Evolutionary conservation across 176 grass and related monocot species (phyloP).

Genomic region (Elaeis guineensis): DNA sequence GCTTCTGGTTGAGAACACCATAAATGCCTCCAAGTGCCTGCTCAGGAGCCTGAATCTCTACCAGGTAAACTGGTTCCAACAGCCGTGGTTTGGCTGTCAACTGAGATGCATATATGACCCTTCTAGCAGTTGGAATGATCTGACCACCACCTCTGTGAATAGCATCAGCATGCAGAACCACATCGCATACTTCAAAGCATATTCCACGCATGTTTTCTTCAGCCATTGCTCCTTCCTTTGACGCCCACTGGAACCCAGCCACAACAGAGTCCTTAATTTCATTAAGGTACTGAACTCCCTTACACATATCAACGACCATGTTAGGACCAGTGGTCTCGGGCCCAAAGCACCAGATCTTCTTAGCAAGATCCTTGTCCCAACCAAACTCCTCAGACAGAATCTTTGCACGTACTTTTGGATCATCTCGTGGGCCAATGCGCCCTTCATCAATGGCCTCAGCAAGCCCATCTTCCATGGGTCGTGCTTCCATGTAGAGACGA

Average conservation of each 20-base stretch:
- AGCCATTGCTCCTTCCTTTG: slow-evolving; percentile 66
- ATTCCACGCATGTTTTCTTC: slow-evolving; percentile 87
- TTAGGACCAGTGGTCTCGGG: slow-evolving; percentile 76
- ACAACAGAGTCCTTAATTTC: slow-evolving; percentile 91
- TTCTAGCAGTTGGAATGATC: slow-evolving; percentile 68
- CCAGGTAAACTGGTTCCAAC: slow-evolving; percentile 70
- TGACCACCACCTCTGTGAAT: slow-evolving; percentile 86
- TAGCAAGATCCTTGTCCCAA: slow-evolving; percentile 80
- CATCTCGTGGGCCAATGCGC: slow-evolving; percentile 63
- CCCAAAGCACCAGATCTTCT: slow-evolving; percentile 93
- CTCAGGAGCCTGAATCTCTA: slow-evolving; percentile 71
- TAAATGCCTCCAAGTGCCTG: slow-evolving; percentile 69
- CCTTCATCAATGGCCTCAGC: slow-evolving; percentile 71
- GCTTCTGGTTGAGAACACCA: slow-evolving; percentile 67
- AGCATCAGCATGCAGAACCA: slow-evolving; percentile 81
- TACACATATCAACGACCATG: slow-evolving; percentile 93
- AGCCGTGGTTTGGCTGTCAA: slow-evolving; percentile 61
- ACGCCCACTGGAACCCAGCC: slow-evolving; percentile 84
- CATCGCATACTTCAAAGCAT: slow-evolving; percentile 78
- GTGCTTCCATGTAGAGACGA: slow-evolving; percentile 75
- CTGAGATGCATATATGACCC: slow-evolving; percentile 66
- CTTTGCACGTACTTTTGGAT: slow-evolving; percentile 64
- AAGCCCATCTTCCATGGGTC: slow-evolving; percentile 57
- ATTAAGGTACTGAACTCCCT: slow-evolving; percentile 86
- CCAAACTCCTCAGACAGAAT: slow-evolving; percentile 67